Conservation (phyloP, 208 protist genomes). For the Leishmania amazonensis region DNA sequence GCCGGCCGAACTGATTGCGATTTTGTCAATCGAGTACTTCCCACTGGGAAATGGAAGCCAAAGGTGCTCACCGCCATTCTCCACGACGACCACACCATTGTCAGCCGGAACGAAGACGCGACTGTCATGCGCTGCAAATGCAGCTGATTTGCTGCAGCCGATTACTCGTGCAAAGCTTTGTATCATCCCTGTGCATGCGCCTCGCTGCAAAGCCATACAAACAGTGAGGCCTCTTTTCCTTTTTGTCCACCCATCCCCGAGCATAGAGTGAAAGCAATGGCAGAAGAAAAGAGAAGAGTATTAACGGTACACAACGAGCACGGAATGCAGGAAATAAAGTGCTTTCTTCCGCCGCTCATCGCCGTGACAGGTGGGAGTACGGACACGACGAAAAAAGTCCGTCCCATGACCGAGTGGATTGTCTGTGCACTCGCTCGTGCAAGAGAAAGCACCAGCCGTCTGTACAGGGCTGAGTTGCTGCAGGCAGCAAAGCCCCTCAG, state of each 20-base stretch:
- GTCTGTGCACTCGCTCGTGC: background rate
- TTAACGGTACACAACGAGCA: background rate
- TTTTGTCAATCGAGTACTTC: constrained; percentile 47
- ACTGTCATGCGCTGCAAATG: constrained; percentile 34
- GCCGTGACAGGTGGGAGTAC: background rate
- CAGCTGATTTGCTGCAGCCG: constrained; percentile 35
- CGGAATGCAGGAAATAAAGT: background rate
- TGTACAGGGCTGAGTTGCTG: background rate
- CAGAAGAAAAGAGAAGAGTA: background rate
- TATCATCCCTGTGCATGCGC: background rate
- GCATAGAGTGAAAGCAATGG: background rate
- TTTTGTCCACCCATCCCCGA: too few species aligned
- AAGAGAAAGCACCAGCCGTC: too few species aligned
- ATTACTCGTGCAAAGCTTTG: constrained; percentile 24
- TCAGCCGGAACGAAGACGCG: constrained; percentile 47
- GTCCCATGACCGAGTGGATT: background rate
- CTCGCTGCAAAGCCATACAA: background rate
- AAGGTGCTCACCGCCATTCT: constrained; percentile 31
- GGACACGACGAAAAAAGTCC: background rate
- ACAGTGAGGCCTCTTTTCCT: too few species aligned
- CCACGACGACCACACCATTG: constrained; percentile 42
- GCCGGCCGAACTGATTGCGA: constrained; percentile 35
- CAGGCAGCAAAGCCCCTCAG: background rate
- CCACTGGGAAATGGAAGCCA: constrained; percentile 57
- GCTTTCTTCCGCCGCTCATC: background rate